A percentile compares a stretch with the other conserved stretches of the same genome.
Conservation (phyloP, 345 rosid species). For the Turnera subulata region DNA sequence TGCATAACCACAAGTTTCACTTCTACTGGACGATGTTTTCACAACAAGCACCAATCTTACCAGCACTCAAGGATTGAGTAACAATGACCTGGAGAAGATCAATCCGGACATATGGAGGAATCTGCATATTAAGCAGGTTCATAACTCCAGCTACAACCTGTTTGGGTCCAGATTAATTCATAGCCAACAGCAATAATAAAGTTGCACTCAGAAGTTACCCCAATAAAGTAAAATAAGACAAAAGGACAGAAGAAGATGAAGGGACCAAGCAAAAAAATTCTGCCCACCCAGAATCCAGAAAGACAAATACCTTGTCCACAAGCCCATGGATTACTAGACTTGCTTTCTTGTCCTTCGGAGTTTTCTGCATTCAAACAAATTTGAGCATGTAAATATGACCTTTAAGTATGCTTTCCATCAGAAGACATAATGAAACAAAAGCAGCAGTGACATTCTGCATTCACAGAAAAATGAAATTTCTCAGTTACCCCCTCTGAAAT, state of each 20-base stretch:
- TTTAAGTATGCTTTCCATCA: too few species aligned
- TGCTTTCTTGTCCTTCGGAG: constrained; percentile 97
- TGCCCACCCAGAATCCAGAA: neutral
- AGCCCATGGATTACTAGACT: constrained; percentile 84
- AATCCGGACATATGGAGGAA: constrained; percentile 76
- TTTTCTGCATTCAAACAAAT: constrained; percentile 49
- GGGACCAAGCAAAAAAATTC: neutral
- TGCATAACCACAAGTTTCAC: neutral
- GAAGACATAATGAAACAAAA: neutral
- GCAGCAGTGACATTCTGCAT: too few species aligned
- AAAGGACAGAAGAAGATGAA: neutral
- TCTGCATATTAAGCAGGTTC: constrained; percentile 57
- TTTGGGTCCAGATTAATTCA: constrained; percentile 31
- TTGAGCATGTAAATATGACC: too few species aligned
- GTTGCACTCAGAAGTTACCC: neutral
- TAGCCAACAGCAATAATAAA: neutral
- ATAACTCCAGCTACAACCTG: constrained; percentile 88
- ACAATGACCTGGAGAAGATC: constrained; percentile 69
- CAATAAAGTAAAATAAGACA: neutral
- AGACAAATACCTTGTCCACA: constrained; percentile 70
- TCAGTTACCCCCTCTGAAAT: too few species aligned
- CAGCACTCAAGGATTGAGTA: constrained; percentile 45
- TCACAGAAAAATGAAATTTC: too few species aligned
- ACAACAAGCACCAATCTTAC: constrained; percentile 19
- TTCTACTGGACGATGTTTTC: neutral